Conservation (phyloP, 108 stramenopile genomes). For the Craspedostauros australis region DNA sequence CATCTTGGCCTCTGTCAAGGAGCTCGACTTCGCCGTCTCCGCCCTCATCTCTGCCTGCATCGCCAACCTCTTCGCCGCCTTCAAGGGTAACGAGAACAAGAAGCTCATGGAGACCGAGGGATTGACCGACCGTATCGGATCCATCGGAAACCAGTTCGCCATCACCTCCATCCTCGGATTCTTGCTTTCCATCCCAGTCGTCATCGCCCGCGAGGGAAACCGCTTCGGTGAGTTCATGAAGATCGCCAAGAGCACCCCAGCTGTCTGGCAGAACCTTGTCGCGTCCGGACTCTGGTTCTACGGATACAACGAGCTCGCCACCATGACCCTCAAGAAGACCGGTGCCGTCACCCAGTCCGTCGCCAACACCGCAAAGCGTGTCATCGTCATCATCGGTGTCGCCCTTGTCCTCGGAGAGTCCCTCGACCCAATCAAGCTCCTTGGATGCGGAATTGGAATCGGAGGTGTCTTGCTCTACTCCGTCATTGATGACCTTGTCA, state of each 20-base stretch:
- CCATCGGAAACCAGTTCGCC: constrained; percentile 90
- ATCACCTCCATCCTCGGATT: constrained; percentile 82
- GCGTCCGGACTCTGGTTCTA: constrained; percentile 92
- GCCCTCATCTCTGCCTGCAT: constrained; percentile 85
- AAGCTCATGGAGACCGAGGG: constrained; percentile 90
- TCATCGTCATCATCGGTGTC: constrained; percentile 89
- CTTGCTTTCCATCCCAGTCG: constrained; percentile 72
- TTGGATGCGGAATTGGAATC: constrained; percentile 90
- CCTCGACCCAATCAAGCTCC: constrained; percentile 78
- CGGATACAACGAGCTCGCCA: constrained; percentile 92
- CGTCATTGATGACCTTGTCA: constrained; percentile 68
- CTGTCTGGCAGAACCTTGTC: constrained; percentile 74
- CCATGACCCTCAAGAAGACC: constrained; percentile 94
- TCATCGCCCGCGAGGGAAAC: constrained; percentile 62
- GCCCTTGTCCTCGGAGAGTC: constrained; percentile 86
- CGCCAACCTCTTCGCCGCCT: constrained; percentile 89
- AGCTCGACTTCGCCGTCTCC: constrained; percentile 88
- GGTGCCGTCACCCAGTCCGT: constrained; percentile 90
- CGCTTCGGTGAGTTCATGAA: constrained; percentile 75
- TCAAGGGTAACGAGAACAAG: constrained; percentile 94
- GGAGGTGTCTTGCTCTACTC: constrained; percentile 90
- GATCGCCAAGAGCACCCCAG: constrained; percentile 72
- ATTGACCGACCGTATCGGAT: constrained; percentile 83
- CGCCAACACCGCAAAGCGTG: constrained; percentile 95
- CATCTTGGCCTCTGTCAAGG: constrained; percentile 86